Conservation (phyloP, 2,329 filamentous ascomycete genomes). For the Ramularia endophylla region DNA sequence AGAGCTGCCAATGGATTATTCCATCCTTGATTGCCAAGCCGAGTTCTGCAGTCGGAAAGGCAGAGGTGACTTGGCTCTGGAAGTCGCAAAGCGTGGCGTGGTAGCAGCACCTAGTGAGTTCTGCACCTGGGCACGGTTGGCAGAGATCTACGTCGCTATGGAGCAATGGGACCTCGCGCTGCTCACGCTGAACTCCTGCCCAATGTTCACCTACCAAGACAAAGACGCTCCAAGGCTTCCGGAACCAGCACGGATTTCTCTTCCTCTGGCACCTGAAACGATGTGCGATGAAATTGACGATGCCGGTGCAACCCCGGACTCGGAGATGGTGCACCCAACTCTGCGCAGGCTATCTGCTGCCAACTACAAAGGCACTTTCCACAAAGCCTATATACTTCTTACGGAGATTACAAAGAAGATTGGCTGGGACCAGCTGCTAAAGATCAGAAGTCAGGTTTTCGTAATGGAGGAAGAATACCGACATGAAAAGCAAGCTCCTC, state of each 20-base stretch:
- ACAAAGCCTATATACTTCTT: constrained; percentile 87
- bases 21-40: constrained; percentile 90
- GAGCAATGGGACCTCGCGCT: constrained; percentile 97
- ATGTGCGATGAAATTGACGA: constrained; percentile 95
- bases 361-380: constrained; percentile 89
- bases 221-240: constrained; percentile 95
- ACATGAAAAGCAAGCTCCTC: constrained; percentile 64
- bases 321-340: constrained; percentile 81
- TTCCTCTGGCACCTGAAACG: constrained; percentile 83
- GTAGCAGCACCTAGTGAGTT: constrained; percentile 96
- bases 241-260: constrained; percentile 77
- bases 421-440: constrained; percentile 93
- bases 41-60: constrained; percentile 87
- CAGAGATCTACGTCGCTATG: constrained; percentile 86
- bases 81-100: constrained; percentile 90
- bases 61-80: constrained; percentile 77
- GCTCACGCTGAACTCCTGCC: constrained; percentile 93
- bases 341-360: constrained; percentile 80
- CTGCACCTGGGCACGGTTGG: constrained; percentile 88
- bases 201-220: constrained; percentile 99
- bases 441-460: constrained; percentile 93
- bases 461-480: constrained; percentile 99
- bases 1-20: constrained; percentile 94
- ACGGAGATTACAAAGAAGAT: constrained; percentile 96
- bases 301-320: constrained; percentile 68